Evolutionary conservation across 2,329 filamentous ascomycete species (phyloP), one percentile per base, ranked within the genome.

Genomic region (Elsinoe perseae): DNA sequence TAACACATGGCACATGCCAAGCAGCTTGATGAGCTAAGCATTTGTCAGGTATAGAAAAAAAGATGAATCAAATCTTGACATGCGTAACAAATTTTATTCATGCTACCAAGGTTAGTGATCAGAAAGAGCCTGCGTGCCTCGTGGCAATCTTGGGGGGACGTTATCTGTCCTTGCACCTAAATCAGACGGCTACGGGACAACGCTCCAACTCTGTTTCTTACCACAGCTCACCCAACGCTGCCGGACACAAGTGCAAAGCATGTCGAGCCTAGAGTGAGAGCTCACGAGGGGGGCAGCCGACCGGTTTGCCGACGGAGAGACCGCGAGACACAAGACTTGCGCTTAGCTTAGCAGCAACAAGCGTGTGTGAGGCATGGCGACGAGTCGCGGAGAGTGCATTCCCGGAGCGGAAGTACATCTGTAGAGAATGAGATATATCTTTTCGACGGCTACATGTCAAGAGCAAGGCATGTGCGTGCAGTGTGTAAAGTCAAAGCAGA

Each of bases 321-420:
- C 20, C 23, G 40, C 40, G 25, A 44, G 40, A 44, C 40, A 44
- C 9, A 16, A n/a, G 20, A 44, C n/a, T n/a, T 9, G 12, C 40
- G 40, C 40, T 44, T 25, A 44, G 40, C 40, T 44, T 25, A 44
- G 40, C 40, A 44, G 23, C 20, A 44, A 44, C 25, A 44, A 44
- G 40, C 40, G 40, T 23, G 18, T 14, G 21, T 25, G 18, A 44
- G 40, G 25, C 40, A 44, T 23, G 23, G 23, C 40, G 18, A 44
- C 10, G 40, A 21, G 40, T 20, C 40, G 18, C 40, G 10, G 10
- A 18, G 18, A 43, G 32, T 36, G 10, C 32, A n/a, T 10, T 36
- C 3, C n/a, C n/a, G 16, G 23, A 43, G 40, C 21, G 40, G 21
- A 4, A 43, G 40, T 20, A 10, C 40, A 23, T 43, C 40, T 43